phyloP scores from a whole-genome alignment of 805 yeast genomes.

The Saccharomycopsis fibuligera region DNA sequence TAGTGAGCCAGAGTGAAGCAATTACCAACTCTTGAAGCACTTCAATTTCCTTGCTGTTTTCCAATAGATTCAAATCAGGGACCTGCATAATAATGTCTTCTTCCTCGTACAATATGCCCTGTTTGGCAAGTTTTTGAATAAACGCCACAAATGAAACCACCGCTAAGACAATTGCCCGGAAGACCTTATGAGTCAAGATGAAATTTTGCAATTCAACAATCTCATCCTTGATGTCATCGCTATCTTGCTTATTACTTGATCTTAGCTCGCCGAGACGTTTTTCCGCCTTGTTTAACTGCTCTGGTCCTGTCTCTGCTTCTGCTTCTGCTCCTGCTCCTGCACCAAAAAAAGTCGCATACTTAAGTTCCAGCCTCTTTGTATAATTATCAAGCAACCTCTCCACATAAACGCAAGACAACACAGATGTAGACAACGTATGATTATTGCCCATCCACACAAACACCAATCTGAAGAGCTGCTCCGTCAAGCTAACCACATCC shows the following conservation, averaged over 20 bases:
- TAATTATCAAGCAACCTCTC: constrained; percentile 47
- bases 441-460: constrained; percentile 74
- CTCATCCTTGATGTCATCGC: constrained; percentile 42
- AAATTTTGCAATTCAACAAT: constrained; percentile 50
- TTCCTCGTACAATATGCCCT: constrained; percentile 64
- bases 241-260: constrained; percentile 3
- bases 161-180: constrained; percentile 47
- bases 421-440: constrained; percentile 58
- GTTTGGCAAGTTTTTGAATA: constrained; percentile 39
- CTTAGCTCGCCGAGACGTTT: not conserved
- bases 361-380: constrained; percentile 21
- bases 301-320: too few relatives aligned
- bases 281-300: constrained; percentile 1
- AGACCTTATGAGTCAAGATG: constrained; percentile 41
- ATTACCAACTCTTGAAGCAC: constrained; percentile 7
- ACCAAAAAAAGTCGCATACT: constrained; percentile 16
- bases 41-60: not conserved
- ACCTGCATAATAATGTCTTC: constrained; percentile 66
- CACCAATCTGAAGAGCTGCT: constrained; percentile 45
- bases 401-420: constrained; percentile 69
- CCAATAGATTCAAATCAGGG: constrained; percentile 45
- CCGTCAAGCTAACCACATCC: constrained; percentile 45
- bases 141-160: constrained; percentile 48
- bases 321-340: not conserved
- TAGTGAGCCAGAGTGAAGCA: constrained; percentile 7